Evolutionary conservation across 2,329 filamentous ascomycete species (phyloP).

Genomic region (Fusarium haematococcum): DNA sequence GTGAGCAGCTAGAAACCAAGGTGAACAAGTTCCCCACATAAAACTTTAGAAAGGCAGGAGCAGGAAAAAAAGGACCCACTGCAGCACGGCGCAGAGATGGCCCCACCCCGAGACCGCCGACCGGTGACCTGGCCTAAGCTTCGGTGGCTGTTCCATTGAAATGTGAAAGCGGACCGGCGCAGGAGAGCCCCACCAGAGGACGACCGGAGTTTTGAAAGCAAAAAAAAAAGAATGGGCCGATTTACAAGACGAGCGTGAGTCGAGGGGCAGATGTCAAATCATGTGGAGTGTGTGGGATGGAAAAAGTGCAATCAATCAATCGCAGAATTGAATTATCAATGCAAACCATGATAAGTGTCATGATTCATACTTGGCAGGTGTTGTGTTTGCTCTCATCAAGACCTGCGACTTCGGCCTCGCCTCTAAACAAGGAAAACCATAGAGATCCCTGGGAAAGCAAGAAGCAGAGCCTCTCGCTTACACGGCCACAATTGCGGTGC

Average conservation of each 20-base stretch:
- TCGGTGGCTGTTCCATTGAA: conserved; percentile 18
- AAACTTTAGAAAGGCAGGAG: not conserved
- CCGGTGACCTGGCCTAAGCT: conserved; percentile 13
- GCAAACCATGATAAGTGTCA: not conserved
- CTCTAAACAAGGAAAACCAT: not conserved
- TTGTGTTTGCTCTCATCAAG: not conserved
- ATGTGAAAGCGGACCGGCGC: conserved; percentile 1
- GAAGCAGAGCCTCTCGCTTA: conserved; percentile 11
- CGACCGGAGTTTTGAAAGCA: conserved; percentile 9
- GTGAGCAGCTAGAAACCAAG: not conserved
- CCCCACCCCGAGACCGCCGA: conserved; percentile 36
- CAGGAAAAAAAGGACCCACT: not conserved
- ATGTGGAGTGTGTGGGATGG: not conserved
- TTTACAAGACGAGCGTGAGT: conserved; percentile 19
- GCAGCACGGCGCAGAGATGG: conserved; percentile 14
- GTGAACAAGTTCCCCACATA: conserved; percentile 15
- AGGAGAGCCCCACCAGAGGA: conserved; percentile 12
- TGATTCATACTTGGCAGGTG: not conserved
- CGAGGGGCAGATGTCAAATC: conserved; percentile 12
- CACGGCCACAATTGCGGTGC: not conserved
- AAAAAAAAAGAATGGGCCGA: conserved; percentile 21
- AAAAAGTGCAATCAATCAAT: not conserved
- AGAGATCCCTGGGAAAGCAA: not conserved
- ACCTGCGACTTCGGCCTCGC: conserved; percentile 24
- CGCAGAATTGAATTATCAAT: not conserved